Base-by-base conservation (phyloP, 495 filamentous ascomycete genomes). In the Choiromyces venosus region DNA sequence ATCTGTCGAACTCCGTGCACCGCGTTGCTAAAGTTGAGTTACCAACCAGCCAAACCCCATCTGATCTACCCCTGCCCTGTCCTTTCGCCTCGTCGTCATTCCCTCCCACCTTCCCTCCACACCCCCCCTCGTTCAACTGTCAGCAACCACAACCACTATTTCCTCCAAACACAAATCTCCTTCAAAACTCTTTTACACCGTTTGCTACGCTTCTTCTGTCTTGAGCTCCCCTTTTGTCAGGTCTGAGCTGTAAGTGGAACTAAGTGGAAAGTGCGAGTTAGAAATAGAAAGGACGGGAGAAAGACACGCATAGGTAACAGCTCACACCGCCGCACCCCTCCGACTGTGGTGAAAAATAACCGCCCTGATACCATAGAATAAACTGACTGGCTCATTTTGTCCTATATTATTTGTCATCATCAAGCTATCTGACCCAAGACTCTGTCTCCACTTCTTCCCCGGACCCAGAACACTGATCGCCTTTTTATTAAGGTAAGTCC, bases 381-480 rank as follows among this genome's bases (percentile, higher is more conserved):
- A 42, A 29, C 52, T 61, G 52, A 61, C 52, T 29, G n/a, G 52
- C 52, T 61, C 52, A n/a, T 61, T 61, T 61, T 61, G 52, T 25
- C 42, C n/a, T 9, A 16, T n/a, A 61, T 61, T 12, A 61, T 61
- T 61, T 61, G 52, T 61, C 52, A 61, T 61, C 52, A 61, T 56
- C 46, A 56, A 29, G 52, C 8, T 61, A 12, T 61, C 25, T 61
- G n/a, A 61, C n/a, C 52, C 52, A 25, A 29, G 9, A 14, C 10
- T 56, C 46, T 16, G 52, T 61, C 52, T 61, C 52, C 52, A 10
- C 52, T 61, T 61, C n/a, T 5, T 29, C 52, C n/a, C 52, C 52
- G 52, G 52, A 61, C n/a, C 25, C 52, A 61, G 52, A 29, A 16
- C n/a, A 61, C 52, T 21, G 52, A 61, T 61, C 52, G 52, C 52